Evolutionary conservation across 1,139 yeast species (phyloP).

Genomic region (Pichia kudriavzevii): DNA sequence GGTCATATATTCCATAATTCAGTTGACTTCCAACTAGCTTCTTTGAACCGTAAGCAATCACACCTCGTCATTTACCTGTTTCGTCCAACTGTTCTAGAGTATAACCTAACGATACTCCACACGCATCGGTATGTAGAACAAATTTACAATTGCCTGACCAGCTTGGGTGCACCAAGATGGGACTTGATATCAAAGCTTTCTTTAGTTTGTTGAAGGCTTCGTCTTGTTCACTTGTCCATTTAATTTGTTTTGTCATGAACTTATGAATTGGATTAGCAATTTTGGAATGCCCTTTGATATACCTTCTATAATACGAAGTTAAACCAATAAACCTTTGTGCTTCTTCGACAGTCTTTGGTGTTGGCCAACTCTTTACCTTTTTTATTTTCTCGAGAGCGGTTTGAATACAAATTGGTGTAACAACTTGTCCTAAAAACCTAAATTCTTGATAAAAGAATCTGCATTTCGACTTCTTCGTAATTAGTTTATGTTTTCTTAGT

Average conservation of each 20-base stretch:
- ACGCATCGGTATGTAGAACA: constrained; percentile 4
- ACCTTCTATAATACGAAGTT: constrained; percentile 6
- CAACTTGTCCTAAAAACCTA: constrained; percentile 9
- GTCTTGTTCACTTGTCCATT: constrained; percentile 2
- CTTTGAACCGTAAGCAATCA: constrained; percentile 4
- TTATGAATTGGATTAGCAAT: constrained; percentile 5
- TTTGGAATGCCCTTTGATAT: neutral
- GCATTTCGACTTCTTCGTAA: constrained; percentile 1
- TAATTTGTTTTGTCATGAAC: neutral
- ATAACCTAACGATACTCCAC: constrained; percentile 4
- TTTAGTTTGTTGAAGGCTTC: constrained; percentile 3
- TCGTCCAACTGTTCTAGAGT: constrained; percentile 5
- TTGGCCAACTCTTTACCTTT: constrained; percentile 6
- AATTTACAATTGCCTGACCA: neutral
- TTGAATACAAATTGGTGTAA: neutral
- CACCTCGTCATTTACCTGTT: constrained; percentile 1
- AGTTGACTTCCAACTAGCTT: constrained; percentile 1
- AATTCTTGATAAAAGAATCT: constrained; percentile 7
- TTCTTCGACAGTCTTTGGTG: constrained; percentile 4
- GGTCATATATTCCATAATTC: constrained; percentile 2
- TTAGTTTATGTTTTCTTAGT: neutral
- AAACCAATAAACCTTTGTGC: constrained; percentile 7
- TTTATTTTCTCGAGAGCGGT: constrained; percentile 6
- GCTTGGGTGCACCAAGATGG: constrained; percentile 1
- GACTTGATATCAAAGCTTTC: neutral